Evolutionary conservation across 1,139 yeast species (phyloP), one percentile per base, ranked within the genome.

Genomic region (Pichia sp.): DNA sequence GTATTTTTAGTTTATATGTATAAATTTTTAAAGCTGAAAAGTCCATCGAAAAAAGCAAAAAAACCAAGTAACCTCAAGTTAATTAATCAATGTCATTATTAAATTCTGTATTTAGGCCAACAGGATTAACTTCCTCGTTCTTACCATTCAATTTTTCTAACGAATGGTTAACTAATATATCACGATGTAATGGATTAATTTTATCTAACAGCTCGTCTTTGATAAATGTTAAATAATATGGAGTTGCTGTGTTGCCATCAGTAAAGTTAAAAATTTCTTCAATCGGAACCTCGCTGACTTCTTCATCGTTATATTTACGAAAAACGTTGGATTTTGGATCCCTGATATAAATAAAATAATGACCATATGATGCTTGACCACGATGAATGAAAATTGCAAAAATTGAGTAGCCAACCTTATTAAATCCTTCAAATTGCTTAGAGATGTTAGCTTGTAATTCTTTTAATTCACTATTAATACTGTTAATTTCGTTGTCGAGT

Each of bases 301-400:
- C 76, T 64, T 93, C 98, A 70, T 93, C 99, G 64, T 93, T 93
- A 68, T 93, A 93, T 73, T 88, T 91, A 56, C 97, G 74, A 79
- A 83, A 93, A 36, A 86, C 72, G 46, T 79, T 78, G 19, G 76
- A 73, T 57, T 76, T 76, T 14, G 84, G 81, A 67, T 93, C 98
- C 57, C 80, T 81, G 56, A 93, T 91, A 66, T 91, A 93, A 18
- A 91, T 80, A 97, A 98, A 93, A 67, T 93, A 93, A 68, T 93
- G 99, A 3, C 99, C 99, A 64, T 87, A 91, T 53, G 90, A 83
- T 1, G 96, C 99, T 62, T 90, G 96, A 9, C 99, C 99, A 51
- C 97, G 75, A 68, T 93, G 99, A 47, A 95, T 89, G 63, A 93
- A 93, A 9, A 93, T 84, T 0, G 98, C 95, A 72, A 91, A 93